Base-by-base conservation (phyloP, 805 yeast genomes). In the Candida anglica region DNA sequence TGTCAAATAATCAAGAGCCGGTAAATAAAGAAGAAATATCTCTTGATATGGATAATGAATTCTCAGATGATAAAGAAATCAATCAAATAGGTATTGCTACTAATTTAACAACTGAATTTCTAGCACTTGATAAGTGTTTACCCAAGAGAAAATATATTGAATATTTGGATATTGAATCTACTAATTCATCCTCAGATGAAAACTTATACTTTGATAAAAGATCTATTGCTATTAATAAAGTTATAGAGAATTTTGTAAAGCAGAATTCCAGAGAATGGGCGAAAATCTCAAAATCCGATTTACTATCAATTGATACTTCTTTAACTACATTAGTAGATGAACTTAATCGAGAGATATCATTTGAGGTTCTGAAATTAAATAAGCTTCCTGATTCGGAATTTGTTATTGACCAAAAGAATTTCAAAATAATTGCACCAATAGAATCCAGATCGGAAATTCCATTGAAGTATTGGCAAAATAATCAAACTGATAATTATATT, bases 61-160 rank as follows among this genome's bases (percentile, higher is more conserved):
- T n/a, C n/a, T n/a, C n/a, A n/a, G n/a, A n/a, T n/a, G n/a, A n/a
- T n/a, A n/a, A n/a, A n/a, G n/a, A n/a, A n/a, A n/a, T n/a, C n/a
- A n/a, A n/a, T n/a, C n/a, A n/a, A n/a, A n/a, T n/a, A n/a, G n/a
- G n/a, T n/a, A 22, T n/a, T 17, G 52, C 46, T 30, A 41, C 40
- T 15, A 44, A 34, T 14, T 21, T 43, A 21, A 45, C 39, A 16
- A 77, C 82, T 2, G 48, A 56, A 10, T 91, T 88, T 47, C 56
- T 86, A 19, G 93, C 98, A 0, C 65, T 91, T 18, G 97, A 89
- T 52, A 91, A 91, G 55, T 86, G 95, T 46, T 61, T 84, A 1
- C 86, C 87, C 2, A 59, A 69, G 13, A 63, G 95, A 15, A 48
- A 62, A 16, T 86, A 71, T 49, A 42, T 87, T 7, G 81, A 81